A percentile compares a stretch with the other conserved stretches of the same genome.
Conservation (phyloP, 2,329 filamentous ascomycete species). For the Claviceps pazoutovae region DNA sequence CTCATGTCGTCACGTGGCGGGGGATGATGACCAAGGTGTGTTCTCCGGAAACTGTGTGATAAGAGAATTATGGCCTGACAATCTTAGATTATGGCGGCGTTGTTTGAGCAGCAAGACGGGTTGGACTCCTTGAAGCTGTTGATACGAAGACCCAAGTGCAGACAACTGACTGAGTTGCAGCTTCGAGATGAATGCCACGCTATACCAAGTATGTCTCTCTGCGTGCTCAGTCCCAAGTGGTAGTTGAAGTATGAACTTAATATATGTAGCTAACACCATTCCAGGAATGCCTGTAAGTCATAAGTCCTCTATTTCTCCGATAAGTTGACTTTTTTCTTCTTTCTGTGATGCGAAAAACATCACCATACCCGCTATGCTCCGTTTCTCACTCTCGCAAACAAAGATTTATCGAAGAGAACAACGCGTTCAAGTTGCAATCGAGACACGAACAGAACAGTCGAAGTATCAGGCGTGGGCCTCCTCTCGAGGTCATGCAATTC, state of each 20-base stretch:
- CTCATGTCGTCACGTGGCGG: constrained; percentile 80
- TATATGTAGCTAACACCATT: constrained; percentile 6
- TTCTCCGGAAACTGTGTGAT: not conserved
- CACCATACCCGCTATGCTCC: not conserved
- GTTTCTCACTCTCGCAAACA: not conserved
- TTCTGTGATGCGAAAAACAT: not conserved
- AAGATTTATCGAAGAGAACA: constrained; percentile 89
- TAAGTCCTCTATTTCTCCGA: not conserved
- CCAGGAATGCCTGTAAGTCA: constrained; percentile 39
- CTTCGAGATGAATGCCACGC: constrained; percentile 92
- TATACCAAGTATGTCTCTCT: constrained; percentile 59
- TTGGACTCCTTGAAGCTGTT: constrained; percentile 26
- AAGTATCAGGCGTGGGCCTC: constrained; percentile 24
- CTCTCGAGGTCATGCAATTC: constrained; percentile 75
- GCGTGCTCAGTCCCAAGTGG: constrained; percentile 5
- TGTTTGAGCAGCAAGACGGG: constrained; percentile 72
- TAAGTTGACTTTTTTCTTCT: too few relatives aligned
- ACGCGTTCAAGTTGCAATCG: constrained; percentile 53
- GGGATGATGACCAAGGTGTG: constrained; percentile 96
- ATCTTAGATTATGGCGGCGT: constrained; percentile 64
- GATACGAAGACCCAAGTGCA: not conserved
- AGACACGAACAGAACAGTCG: constrained; percentile 38
- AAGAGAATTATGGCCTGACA: not conserved
- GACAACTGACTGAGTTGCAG: not conserved
- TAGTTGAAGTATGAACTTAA: not conserved